These are phyloP conservation scores for Lathyrus aphaca DNA, from an alignment of 306 rosid species.

Conservation along the genomic window DNA sequence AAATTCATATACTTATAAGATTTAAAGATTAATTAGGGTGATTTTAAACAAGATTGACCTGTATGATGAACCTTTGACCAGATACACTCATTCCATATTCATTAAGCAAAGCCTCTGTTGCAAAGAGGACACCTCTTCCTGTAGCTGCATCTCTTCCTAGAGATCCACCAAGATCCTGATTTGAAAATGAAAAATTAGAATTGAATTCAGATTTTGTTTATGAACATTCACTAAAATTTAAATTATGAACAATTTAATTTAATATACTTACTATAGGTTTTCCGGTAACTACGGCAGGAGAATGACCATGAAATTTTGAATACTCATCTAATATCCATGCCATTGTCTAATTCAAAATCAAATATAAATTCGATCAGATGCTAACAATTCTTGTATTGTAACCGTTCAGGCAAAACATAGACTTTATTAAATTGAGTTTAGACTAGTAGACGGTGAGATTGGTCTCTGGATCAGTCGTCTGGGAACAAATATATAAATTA, in stretches of 20 bases:
- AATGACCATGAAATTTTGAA: slow-evolving; percentile 92
- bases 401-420: too few species aligned
- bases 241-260: not conserved
- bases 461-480: too few species aligned
- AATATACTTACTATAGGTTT: slow-evolving; percentile 72
- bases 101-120: slow-evolving; percentile 81
- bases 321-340: slow-evolving; percentile 98
- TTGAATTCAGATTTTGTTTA: not conserved
- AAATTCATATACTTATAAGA: not conserved
- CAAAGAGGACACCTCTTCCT: slow-evolving; percentile 88
- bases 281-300: slow-evolving; percentile 95
- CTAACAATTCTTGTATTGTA: too few species aligned
- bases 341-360: slow-evolving; percentile 70
- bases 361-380: not conserved
- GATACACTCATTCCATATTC: slow-evolving; percentile 77
- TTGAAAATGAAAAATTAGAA: not conserved
- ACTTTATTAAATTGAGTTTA: too few species aligned
- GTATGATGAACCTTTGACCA: slow-evolving; percentile 84
- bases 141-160: slow-evolving; percentile 96
- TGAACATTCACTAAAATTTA: not conserved
- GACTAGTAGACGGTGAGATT: too few species aligned
- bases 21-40: not conserved
- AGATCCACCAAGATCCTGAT: slow-evolving; percentile 92
- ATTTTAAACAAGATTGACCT: slow-evolving; percentile 46
- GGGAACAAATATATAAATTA: too few species aligned